A percentile compares a stretch with the other conserved stretches of the same genome.
These are phyloP conservation scores for Anisodus tanguticus DNA, from an alignment of 257 asterid species.

Conservation along the genomic window DNA sequence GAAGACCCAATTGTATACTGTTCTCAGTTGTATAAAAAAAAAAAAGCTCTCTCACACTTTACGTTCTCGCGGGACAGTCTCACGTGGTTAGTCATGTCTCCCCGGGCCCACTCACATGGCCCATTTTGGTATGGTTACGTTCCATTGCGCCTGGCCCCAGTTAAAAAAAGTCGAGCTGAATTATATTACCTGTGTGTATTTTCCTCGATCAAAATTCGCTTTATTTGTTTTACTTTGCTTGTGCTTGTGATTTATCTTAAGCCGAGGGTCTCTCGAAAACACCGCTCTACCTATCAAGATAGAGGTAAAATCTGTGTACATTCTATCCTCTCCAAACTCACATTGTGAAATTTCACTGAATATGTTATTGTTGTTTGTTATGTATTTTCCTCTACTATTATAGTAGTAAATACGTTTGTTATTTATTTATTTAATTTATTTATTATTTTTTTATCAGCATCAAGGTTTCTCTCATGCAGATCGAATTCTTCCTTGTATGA, in stretches of 20 bases:
- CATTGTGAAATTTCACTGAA: too few relatives aligned
- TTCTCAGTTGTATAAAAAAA: slow-evolving; percentile 8
- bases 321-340: too few relatives aligned
- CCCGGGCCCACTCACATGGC: slow-evolving; percentile 60
- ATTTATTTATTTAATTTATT: neutral
- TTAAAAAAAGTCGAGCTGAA: slow-evolving; percentile 8
- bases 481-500: too few relatives aligned
- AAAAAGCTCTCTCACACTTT: slow-evolving; percentile 29
- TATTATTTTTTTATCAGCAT: neutral
- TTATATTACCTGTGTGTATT: neutral
- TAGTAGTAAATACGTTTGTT: neutral
- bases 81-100: slow-evolving; percentile 74
- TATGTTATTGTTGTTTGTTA: too few relatives aligned
- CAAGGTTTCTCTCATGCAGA: neutral
- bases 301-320: too few relatives aligned
- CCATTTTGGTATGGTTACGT: slow-evolving; percentile 50
- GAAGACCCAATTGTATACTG: slow-evolving; percentile 25
- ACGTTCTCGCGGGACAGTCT: slow-evolving; percentile 51
- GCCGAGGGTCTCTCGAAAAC: too few relatives aligned
- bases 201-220: neutral
- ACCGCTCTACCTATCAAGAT: too few relatives aligned
- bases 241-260: too few relatives aligned
- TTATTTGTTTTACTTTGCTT: too few relatives aligned
- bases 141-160: slow-evolving; percentile 46
- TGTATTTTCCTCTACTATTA: neutral